Evolutionary conservation across 2,329 filamentous ascomycete species (phyloP).

Genomic region (Cercospora brassicicola): DNA sequence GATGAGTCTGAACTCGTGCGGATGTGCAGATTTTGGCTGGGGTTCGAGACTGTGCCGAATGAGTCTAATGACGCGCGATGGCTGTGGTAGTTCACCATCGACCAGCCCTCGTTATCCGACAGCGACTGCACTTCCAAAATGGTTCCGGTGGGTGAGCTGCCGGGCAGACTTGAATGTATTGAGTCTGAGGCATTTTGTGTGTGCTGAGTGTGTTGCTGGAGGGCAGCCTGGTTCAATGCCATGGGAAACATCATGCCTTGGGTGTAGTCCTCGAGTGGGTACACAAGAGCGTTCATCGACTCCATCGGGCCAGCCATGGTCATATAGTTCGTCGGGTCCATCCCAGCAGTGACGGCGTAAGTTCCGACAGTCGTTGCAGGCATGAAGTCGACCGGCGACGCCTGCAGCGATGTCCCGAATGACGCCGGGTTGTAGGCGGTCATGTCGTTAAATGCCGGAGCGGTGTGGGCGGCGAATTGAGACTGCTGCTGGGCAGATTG

Average conservation of each 20-base stretch:
- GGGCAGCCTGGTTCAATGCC: constrained; percentile 48
- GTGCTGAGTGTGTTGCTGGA: constrained; percentile 42
- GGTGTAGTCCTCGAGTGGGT: constrained; percentile 67
- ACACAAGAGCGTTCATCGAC: constrained; percentile 46
- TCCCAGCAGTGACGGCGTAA: constrained; percentile 44
- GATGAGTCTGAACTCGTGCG: constrained; percentile 85
- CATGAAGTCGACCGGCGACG: constrained; percentile 52
- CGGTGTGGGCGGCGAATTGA: constrained; percentile 31
- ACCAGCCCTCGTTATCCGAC: constrained; percentile 82
- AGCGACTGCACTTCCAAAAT: constrained; percentile 85
- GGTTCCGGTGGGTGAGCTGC: constrained; percentile 72
- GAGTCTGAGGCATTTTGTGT: constrained; percentile 39
- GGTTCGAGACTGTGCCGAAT: constrained; percentile 77
- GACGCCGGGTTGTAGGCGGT: constrained; percentile 40
- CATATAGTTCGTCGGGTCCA: constrained; percentile 44
- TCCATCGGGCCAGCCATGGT: constrained; percentile 47
- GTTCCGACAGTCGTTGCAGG: constrained; percentile 42
- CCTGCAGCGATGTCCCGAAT: constrained; percentile 46
- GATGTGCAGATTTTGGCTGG: constrained; percentile 83
- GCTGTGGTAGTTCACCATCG: constrained; percentile 65
- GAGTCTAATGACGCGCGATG: constrained; percentile 65
- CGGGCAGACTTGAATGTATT: constrained; percentile 43
- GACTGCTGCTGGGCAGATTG: constrained; percentile 30
- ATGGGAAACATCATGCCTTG: constrained; percentile 59
- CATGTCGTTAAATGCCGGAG: constrained; percentile 38